These are phyloP conservation scores for Lentinula novae-zelandiae DNA, from an alignment of 1,284 basidiomycete genomes.

Conservation along the genomic window DNA sequence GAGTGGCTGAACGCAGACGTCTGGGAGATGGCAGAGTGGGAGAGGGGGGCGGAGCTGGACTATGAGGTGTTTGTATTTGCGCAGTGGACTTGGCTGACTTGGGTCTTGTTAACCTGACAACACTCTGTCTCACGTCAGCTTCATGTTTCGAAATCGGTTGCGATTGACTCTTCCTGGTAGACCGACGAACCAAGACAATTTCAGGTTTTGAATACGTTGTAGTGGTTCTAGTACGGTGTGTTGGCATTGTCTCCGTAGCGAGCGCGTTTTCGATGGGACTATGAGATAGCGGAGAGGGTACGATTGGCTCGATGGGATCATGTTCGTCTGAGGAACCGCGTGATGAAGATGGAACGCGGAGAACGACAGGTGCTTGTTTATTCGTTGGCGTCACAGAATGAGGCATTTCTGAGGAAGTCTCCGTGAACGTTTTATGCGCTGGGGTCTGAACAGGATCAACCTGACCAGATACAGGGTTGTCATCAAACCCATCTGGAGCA, in stretches of 20 bases:
- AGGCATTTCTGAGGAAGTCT: background rate
- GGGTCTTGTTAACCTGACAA: slow-evolving; percentile 12
- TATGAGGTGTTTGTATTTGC: background rate
- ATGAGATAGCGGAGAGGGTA: background rate
- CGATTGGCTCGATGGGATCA: slow-evolving; percentile 12
- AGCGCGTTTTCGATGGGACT: slow-evolving; percentile 12
- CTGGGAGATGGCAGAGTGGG: background rate
- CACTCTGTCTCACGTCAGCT: slow-evolving; percentile 8
- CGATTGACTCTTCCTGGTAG: background rate
- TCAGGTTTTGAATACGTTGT: background rate
- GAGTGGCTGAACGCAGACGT: background rate
- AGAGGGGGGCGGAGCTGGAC: background rate
- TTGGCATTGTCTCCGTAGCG: background rate
- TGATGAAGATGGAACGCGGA: background rate
- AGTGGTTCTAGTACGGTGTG: background rate
- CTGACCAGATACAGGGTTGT: background rate
- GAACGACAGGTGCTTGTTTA: background rate
- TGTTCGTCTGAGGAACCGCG: background rate
- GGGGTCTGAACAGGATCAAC: background rate
- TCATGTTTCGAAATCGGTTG: slow-evolving; percentile 11
- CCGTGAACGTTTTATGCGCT: background rate
- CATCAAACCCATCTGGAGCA: background rate
- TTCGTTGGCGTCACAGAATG: background rate
- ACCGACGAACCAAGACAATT: background rate
- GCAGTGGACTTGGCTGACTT: slow-evolving; percentile 5